Conservation (phyloP, 1,284 basidiomycete species). For the Pseudozyma sp. region DNA sequence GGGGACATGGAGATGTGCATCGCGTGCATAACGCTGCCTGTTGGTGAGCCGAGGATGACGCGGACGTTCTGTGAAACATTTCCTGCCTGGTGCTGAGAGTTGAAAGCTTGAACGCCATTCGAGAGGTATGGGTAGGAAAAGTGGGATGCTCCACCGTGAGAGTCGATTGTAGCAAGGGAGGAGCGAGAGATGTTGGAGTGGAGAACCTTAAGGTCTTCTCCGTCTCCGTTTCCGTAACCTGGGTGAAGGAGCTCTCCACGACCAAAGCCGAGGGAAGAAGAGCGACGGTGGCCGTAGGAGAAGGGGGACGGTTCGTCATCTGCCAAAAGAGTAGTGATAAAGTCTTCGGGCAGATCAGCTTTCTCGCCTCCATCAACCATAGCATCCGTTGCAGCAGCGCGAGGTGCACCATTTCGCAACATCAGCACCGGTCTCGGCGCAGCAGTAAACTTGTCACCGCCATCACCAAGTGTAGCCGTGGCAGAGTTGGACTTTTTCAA, state of each 20-base stretch:
- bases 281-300: neutral
- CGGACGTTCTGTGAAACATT: conserved; percentile 12
- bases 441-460: conserved; percentile 16
- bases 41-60: conserved; percentile 26
- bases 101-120: conserved; percentile 25
- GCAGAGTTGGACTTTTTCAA: conserved; percentile 4
- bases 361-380: conserved; percentile 2
- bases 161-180: conserved; percentile 14
- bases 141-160: conserved; percentile 37
- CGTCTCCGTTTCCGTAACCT: too few relatives aligned
- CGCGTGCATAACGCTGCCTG: neutral
- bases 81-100: neutral
- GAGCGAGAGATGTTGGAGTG: conserved; percentile 18
- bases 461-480: conserved; percentile 4
- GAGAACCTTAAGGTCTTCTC: neutral
- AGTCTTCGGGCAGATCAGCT: conserved; percentile 36
- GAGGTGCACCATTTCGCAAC: conserved; percentile 21
- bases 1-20: conserved; percentile 16
- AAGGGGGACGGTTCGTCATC: conserved; percentile 22
- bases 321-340: conserved; percentile 32
- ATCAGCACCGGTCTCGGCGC: conserved; percentile 17
- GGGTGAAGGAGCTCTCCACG: conserved; percentile 19
- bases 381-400: neutral
- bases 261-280: neutral
- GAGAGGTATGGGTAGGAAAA: conserved; percentile 59